Evolutionary conservation across 2,329 filamentous ascomycete genomes (phyloP), one percentile per base, ranked within the genome.

Genomic region (Sphaerostilbella broomeana): DNA sequence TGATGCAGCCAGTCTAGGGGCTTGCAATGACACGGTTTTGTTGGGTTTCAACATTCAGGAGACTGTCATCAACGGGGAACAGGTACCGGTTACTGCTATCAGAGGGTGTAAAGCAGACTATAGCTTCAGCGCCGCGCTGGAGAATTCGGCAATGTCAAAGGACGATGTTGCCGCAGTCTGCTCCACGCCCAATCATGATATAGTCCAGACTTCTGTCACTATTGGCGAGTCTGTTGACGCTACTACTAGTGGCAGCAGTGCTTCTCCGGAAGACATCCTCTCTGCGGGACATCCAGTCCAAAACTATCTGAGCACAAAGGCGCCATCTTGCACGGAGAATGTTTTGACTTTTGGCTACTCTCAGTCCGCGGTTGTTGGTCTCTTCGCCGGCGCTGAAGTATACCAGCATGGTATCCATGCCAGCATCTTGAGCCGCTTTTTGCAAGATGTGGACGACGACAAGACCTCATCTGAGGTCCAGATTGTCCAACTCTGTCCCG

Each of bases 401-500:
- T 40, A 52, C 22, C 45, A 53, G 21, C 44, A 53, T 32, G 46
- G 49, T 13, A 20, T 51, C n/a, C 32, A 40, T 27, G 35, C 45
- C 12, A 28, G 45, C 11, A 22, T 51, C 16, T 31, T 51, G 16
- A 32, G 46, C 20, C 34, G 21, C n/a, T 46, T 51, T 21, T 35
- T 51, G 12, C 22, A 43, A 18, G 13, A 47, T 25, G 40, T 31
- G 19, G 33, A 42, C 19, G 25, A 37, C 17, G 21, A 38, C 11
- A 44, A 38, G 34, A 28, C 38, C n/a, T 20, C 47, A 26, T 47
- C 48, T 4, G 31, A 24, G 21, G 42, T 37, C 7, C 45, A 32
- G 5, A 44, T 54, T 21, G 52, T 57, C 35, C 55, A 61, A 37
- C 51, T 60, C 16, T 60, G 56, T 39, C 46, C 44, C 10, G 36